Evolutionary conservation across 2,329 filamentous ascomycete genomes (phyloP), one percentile per base, ranked within the genome.

Genomic region (Alternaria atra): DNA sequence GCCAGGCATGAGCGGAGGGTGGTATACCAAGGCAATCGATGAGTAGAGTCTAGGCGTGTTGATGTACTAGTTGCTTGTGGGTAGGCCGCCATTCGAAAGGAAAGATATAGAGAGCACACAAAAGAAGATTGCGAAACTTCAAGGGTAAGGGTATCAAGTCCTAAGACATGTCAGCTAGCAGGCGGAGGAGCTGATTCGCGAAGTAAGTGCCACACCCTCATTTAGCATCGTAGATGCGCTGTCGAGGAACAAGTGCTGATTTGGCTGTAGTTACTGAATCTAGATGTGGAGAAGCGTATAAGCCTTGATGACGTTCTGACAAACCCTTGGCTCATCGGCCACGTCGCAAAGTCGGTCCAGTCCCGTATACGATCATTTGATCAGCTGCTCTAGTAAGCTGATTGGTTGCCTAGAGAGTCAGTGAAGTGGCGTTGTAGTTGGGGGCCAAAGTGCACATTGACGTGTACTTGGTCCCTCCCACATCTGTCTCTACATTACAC

Each of bases 1-100:
- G 42, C 66, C 65, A 3, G 65, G 62, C 1, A 92, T 91, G 80
- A 86, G 88, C 3, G 90, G 93, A 71, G 94, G 94, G 79, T 94
- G 86, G 74, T 97, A 97, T 79, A 91, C 88, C 61, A 93, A 97
- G 76, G 97, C 97, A 81, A 91, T 97, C 23, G 94, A 97, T 77
- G 82, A 97, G 60, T 97, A 94, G 94, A 94, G 91, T 73, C 82
- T 97, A 70, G 94, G 94, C n/a, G 93, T 97, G 15, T 80, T 97
- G 78, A 94, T 90, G 5, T 97, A 97, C 73, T 94, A 98, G 80
- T 97, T 97, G 73, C 82, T 97, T 60, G 91, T 95, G 37, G 94
- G 94, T 60, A 92, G 96, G 82, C 93, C 94, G 15, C 94, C 94
- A 2, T 97, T 97, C 73, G 94, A 97, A 80, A 93, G 97, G 75